phyloP scores from a whole-genome alignment of 1,284 basidiomycete species.

The Caloboletus inedulis region DNA sequence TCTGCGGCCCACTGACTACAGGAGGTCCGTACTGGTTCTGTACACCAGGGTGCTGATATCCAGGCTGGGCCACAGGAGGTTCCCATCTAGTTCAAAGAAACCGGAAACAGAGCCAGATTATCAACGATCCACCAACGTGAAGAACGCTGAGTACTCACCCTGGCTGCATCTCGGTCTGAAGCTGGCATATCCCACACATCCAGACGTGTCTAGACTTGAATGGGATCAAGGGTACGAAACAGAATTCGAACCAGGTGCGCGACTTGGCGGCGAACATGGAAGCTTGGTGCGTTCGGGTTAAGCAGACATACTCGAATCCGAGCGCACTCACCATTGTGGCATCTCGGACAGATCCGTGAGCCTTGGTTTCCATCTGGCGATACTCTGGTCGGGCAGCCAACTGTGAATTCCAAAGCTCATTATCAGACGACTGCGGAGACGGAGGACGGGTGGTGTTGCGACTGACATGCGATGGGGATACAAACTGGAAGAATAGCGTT shows the following conservation, averaged over 20 bases:
- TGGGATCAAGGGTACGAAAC: conserved; percentile 49
- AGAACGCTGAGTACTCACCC: conserved; percentile 35
- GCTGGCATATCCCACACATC: conserved; percentile 52
- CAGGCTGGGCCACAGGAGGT: conserved; percentile 36
- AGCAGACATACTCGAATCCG: not conserved
- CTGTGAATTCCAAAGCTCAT: conserved; percentile 28
- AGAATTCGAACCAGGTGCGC: conserved; percentile 52
- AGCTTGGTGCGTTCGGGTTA: conserved; percentile 25
- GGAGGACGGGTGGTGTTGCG: not conserved
- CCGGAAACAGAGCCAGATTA: not conserved
- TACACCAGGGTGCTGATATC: conserved; percentile 30
- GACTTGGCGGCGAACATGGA: conserved; percentile 47
- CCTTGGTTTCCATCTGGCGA: conserved; percentile 42
- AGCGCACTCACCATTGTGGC: conserved; percentile 42
- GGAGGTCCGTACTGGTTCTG: conserved; percentile 18
- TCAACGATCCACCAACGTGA: not conserved
- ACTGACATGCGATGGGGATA: conserved; percentile 47
- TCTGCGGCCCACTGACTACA: conserved; percentile 4
- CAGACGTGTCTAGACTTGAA: conserved; percentile 45
- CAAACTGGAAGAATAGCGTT: conserved; percentile 37
- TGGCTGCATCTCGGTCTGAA: conserved; percentile 43
- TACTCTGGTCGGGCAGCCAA: conserved; percentile 48
- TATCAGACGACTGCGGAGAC: conserved; percentile 17
- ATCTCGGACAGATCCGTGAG: conserved; percentile 47
- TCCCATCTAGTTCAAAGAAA: conserved; percentile 39